Evolutionary conservation across 192 early-diverging fungal species (phyloP), one percentile per base, ranked within the genome.

Genomic region (Spinellus fusiger): DNA sequence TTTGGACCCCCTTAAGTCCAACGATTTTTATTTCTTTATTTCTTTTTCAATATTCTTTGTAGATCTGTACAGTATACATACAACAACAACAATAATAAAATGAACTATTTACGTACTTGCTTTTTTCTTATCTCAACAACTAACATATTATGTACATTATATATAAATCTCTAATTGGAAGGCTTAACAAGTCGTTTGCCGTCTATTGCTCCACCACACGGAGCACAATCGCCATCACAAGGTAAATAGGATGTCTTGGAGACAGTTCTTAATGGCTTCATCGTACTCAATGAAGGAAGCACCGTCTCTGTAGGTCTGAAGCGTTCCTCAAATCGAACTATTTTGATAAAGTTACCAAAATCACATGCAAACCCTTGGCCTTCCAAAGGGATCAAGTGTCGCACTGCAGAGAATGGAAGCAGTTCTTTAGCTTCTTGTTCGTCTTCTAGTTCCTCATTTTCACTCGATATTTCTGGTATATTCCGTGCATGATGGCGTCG

Each of bases 291-390:
- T 3, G 40, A 10, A 44, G 40, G 40, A 18, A 44, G 40, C 15
- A 12, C 10, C 13, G 10, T 44, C 18, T 10, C 18, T n/a, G 13
- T 44, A 18, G 10, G 40, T 3, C 40, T 12, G 18, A 10, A 5
- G 15, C 40, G 40, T 12, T 44, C 40, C 18, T 59, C 31, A 49
- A 59, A 59, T 22, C 26, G 27, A 22, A 64, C 35, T 2, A 64
- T 49, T 25, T 64, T 64, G 22, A 64, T 56, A 55, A 64, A 64
- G 18, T 64, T 64, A 22, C 62, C 62, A 26, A 54, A 64, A 29
- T 64, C 62, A 15, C 62, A 64, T 23, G 35, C 28, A n/a, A 64
- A 64, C 1, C 62, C 54, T 20, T 64, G 40, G 1, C 40, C 62
- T 33, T 35, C 54, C n/a, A 28, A 35, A n/a, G 53, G 53, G 0